phyloP scores from a whole-genome alignment of 768 basidiomycete species.

The Collybiopsis confluens region DNA sequence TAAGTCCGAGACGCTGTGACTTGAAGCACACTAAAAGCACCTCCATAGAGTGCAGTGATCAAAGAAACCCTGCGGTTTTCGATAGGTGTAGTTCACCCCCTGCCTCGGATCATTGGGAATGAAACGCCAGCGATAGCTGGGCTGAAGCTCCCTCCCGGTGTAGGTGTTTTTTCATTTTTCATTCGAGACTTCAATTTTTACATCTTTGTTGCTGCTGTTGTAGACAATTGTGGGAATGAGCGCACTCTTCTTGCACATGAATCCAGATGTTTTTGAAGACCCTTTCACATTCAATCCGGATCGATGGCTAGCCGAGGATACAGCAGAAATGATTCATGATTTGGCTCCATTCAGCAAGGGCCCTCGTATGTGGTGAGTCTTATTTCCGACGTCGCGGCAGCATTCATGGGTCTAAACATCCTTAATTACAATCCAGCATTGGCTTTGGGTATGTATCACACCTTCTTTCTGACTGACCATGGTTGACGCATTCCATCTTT shows the following conservation, averaged over 20 bases:
- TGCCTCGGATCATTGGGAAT: slow-evolving; percentile 36
- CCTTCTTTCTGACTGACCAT: too few species aligned
- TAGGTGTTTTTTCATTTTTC: slow-evolving; percentile 14
- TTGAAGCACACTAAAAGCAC: neutral
- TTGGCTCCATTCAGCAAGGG: slow-evolving; percentile 42
- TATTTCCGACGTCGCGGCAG: too few species aligned
- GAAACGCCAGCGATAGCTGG: slow-evolving; percentile 31
- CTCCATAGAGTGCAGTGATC: slow-evolving; percentile 38
- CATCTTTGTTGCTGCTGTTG: neutral
- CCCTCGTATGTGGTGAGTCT: slow-evolving; percentile 31
- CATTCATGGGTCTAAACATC: too few species aligned
- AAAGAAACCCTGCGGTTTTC: slow-evolving; percentile 43
- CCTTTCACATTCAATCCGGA: slow-evolving; percentile 36
- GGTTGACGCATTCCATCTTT: too few species aligned
- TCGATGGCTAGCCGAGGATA: slow-evolving; percentile 35
- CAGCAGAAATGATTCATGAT: slow-evolving; percentile 34
- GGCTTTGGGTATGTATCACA: neutral
- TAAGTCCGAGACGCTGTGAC: slow-evolving; percentile 13
- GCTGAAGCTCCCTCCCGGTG: slow-evolving; percentile 31
- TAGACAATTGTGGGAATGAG: slow-evolving; percentile 43
- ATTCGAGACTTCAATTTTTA: neutral
- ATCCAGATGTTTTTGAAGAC: slow-evolving; percentile 35
- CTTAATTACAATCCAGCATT: too few species aligned
- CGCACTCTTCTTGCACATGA: slow-evolving; percentile 32
- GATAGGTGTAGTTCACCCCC: slow-evolving; percentile 32